Percentiles rank a stretch among this genome's conserved stretches.
Evolutionary conservation across 1,284 basidiomycete genomes (phyloP).

Genomic region (Mycosarcoma mackinlayi): DNA sequence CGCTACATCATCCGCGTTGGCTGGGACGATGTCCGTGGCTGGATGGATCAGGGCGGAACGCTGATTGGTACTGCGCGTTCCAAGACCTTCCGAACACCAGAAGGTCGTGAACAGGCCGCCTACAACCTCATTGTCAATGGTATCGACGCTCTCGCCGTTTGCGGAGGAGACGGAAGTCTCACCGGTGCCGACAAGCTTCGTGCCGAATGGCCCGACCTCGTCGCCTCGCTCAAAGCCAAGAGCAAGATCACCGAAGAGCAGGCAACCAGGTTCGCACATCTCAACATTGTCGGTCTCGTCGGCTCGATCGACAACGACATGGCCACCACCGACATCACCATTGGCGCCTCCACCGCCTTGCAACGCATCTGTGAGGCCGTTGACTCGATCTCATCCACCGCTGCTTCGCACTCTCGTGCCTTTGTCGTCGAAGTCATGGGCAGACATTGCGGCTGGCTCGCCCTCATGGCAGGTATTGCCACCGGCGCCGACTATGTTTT

Average conservation of each 20-base stretch:
- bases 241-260: slow-evolving; percentile 82
- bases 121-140: slow-evolving; percentile 93
- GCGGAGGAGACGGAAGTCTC: slow-evolving; percentile 94
- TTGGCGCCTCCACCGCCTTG: slow-evolving; percentile 93
- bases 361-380: slow-evolving; percentile 97
- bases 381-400: slow-evolving; percentile 97
- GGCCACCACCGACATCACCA: slow-evolving; percentile 96
- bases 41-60: slow-evolving; percentile 88
- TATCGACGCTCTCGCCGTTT: slow-evolving; percentile 95
- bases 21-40: slow-evolving; percentile 97
- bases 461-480: slow-evolving; percentile 90
- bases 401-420: slow-evolving; percentile 92
- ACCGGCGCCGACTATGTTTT: slow-evolving; percentile 97
- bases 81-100: slow-evolving; percentile 83
- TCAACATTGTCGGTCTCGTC: slow-evolving; percentile 95
- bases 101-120: slow-evolving; percentile 87
- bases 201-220: slow-evolving; percentile 88
- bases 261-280: slow-evolving; percentile 78
- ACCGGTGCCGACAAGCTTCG: slow-evolving; percentile 95
- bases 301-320: slow-evolving; percentile 99
- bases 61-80: slow-evolving; percentile 95
- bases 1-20: slow-evolving; percentile 95
- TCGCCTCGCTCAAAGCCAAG: slow-evolving; percentile 76
- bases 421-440: slow-evolving; percentile 99
- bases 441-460: slow-evolving; percentile 96